These are phyloP conservation scores for Blakeslea trispora DNA, from an alignment of 371 early-diverging fungal genomes.

Conservation along the genomic window DNA sequence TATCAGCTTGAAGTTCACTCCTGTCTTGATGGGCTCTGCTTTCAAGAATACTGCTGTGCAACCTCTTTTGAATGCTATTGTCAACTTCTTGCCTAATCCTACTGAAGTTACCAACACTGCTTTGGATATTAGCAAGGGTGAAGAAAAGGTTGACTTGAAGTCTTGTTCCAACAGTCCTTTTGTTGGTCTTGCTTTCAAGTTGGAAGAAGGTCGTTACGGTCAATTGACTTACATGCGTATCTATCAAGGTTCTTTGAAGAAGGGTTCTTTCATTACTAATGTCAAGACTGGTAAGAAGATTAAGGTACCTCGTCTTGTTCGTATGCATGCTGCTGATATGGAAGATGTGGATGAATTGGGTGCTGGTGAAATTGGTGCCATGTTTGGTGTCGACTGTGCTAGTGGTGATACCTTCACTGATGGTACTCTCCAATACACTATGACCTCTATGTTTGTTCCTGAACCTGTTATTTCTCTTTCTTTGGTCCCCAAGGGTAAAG, in stretches of 20 bases:
- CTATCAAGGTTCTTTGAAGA: constrained; percentile 91
- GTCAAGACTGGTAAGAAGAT: constrained; percentile 92
- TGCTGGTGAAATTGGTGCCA: constrained; percentile 97
- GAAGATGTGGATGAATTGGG: constrained; percentile 95
- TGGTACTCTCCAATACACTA: constrained; percentile 81
- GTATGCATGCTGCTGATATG: constrained; percentile 99
- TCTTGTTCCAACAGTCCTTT: constrained; percentile 72
- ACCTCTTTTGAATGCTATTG: constrained; percentile 75
- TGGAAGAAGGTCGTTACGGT: constrained; percentile 95
- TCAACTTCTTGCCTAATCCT: constrained; percentile 78
- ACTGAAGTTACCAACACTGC: constrained; percentile 76
- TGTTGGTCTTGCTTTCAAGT: constrained; percentile 92
- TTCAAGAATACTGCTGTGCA: constrained; percentile 88
- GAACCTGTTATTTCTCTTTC: constrained; percentile 96
- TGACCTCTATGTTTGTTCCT: constrained; percentile 98
- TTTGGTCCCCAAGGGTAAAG: constrained; percentile 87
- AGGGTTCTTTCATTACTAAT: constrained; percentile 87
- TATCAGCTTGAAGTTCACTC: constrained; percentile 75
- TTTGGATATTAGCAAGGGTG: constrained; percentile 70
- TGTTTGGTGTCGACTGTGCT: constrained; percentile 98
- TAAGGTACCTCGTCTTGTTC: constrained; percentile 94
- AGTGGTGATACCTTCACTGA: constrained; percentile 97
- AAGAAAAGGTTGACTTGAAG: constrained; percentile 60
- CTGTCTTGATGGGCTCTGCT: constrained; percentile 89
- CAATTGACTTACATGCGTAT: constrained; percentile 97